These are phyloP conservation scores for Gaeumannomyces tritici DNA, from an alignment of 2,329 filamentous ascomycete species.

Conservation along the genomic window DNA sequence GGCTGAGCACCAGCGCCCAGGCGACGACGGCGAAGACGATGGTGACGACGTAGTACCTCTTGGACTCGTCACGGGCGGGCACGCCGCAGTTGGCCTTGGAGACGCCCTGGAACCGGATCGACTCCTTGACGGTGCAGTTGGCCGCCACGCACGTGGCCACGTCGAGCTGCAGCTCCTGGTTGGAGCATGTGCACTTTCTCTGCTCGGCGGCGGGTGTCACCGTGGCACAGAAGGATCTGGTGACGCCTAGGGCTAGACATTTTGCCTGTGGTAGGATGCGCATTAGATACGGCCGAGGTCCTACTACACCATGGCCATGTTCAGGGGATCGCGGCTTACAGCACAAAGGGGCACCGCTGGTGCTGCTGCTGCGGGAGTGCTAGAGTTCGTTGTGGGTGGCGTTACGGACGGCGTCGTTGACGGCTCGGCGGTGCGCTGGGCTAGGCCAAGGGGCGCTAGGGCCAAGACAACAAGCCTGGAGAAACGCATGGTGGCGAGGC, in stretches of 20 bases:
- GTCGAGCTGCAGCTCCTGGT: not conserved
- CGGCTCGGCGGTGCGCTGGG: too few relatives aligned
- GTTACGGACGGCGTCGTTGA: too few relatives aligned
- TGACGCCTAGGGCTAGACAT: not conserved
- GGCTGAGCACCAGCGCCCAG: conserved; percentile 24
- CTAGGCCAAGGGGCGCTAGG: too few relatives aligned
- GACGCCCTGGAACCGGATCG: conserved; percentile 3
- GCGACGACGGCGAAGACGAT: conserved; percentile 21
- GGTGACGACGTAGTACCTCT: conserved; percentile 20
- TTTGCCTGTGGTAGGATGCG: too few relatives aligned
- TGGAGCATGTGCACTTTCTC: conserved; percentile 6
- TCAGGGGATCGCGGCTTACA: too few relatives aligned
- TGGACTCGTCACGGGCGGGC: conserved; percentile 17
- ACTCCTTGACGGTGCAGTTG: conserved; percentile 7
- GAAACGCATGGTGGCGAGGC: too few relatives aligned
- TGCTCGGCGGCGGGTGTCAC: not conserved
- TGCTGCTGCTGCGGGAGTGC: too few relatives aligned
- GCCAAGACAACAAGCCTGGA: too few relatives aligned
- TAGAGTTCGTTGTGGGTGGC: too few relatives aligned
- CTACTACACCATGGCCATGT: too few relatives aligned
- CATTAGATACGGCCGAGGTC: too few relatives aligned
- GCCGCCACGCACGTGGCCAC: conserved; percentile 4
- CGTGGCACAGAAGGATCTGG: not conserved
- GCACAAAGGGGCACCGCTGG: too few relatives aligned
- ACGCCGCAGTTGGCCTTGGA: conserved; percentile 16